Conservation (phyloP, 1,139 yeast genomes). For the Pichia inconspicua region DNA sequence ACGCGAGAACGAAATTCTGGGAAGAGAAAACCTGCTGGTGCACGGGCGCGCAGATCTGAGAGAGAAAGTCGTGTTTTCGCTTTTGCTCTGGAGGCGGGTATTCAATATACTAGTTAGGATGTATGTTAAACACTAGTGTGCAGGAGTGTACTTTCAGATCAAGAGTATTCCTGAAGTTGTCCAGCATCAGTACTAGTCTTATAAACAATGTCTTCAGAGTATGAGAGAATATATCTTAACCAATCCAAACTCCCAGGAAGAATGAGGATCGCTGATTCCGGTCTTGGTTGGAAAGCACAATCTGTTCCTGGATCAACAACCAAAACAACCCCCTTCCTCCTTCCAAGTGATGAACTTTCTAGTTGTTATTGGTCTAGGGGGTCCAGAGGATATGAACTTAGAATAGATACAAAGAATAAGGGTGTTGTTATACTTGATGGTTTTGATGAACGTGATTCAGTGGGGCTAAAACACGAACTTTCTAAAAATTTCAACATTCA, state of each 20-base stretch:
- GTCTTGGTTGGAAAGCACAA: conserved; percentile 91
- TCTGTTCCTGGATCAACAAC: conserved; percentile 44
- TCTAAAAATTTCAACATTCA: conserved; percentile 66
- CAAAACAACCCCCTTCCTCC: conserved; percentile 67
- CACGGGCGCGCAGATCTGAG: not conserved
- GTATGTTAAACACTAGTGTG: too few relatives aligned
- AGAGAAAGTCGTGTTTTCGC: not conserved
- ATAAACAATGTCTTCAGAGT: conserved; percentile 38
- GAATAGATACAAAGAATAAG: conserved; percentile 80
- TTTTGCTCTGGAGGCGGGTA: not conserved
- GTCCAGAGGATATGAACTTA: conserved; percentile 80
- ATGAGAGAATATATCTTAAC: conserved; percentile 81
- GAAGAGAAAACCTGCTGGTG: not conserved
- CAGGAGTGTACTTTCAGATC: too few relatives aligned
- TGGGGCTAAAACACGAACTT: conserved; percentile 72
- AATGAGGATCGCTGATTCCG: conserved; percentile 89
- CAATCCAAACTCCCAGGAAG: conserved; percentile 81
- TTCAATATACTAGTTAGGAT: too few relatives aligned
- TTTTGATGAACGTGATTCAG: conserved; percentile 75
- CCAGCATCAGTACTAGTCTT: too few relatives aligned
- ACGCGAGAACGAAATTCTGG: not conserved
- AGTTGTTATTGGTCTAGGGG: conserved; percentile 90
- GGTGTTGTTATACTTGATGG: conserved; percentile 90
- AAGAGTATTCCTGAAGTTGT: too few relatives aligned
- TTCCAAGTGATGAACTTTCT: conserved; percentile 78